Percentiles rank a stretch among this genome's conserved stretches.
phyloP scores from a whole-genome alignment of 208 protist species.

The Zelonia costaricensis region DNA sequence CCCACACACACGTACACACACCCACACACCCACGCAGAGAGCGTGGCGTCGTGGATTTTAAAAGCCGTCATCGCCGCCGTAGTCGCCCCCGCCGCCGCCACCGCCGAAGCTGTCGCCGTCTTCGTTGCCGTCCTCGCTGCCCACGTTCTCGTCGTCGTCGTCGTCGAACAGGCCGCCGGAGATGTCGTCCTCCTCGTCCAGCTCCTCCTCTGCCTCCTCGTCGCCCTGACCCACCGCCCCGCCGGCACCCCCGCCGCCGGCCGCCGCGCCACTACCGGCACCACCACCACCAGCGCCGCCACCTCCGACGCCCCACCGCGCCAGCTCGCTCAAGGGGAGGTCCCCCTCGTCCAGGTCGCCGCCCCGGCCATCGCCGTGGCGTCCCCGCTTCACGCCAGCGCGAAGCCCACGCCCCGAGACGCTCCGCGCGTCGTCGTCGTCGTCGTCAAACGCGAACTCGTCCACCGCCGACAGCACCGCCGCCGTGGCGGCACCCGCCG shows the following conservation, averaged over 20 bases:
- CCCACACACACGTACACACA: background rate
- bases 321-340: constrained; percentile 13
- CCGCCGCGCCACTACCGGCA: background rate
- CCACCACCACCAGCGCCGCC: background rate
- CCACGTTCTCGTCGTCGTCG: constrained; percentile 68
- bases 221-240: constrained; percentile 7
- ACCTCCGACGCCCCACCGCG: background rate
- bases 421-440: constrained; percentile 24
- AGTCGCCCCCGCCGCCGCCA: constrained; percentile 48
- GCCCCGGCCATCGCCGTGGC: constrained; percentile 33
- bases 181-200: constrained; percentile 56
- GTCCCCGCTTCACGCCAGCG: constrained; percentile 13
- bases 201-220: constrained; percentile 19
- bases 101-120: constrained; percentile 46
- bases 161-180: constrained; percentile 38
- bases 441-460: constrained; percentile 31
- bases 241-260: background rate
- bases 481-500: constrained; percentile 1
- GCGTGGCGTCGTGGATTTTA: constrained; percentile 1
- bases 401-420: background rate
- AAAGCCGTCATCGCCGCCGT: constrained; percentile 54
- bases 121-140: constrained; percentile 26
- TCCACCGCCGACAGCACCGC: background rate
- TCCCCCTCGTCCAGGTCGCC: constrained; percentile 20
- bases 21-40: background rate